These are phyloP conservation scores for Calocybe indica DNA, from an alignment of 768 basidiomycete genomes.

Conservation along the genomic window DNA sequence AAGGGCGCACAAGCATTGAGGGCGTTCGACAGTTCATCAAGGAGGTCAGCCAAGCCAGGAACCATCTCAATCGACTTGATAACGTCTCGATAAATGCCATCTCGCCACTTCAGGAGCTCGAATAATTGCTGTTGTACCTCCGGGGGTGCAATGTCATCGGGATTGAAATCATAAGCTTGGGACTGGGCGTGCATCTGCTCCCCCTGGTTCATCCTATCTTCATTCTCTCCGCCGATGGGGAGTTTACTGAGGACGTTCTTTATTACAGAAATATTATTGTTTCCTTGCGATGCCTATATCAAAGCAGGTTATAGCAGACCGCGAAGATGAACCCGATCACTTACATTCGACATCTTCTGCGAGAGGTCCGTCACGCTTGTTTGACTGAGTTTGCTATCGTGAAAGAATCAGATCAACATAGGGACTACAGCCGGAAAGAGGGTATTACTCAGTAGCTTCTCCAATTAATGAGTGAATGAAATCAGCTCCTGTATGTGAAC, in stretches of 20 bases:
- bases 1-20: constrained; percentile 54
- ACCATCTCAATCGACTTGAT: constrained; percentile 57
- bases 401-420: constrained; percentile 2
- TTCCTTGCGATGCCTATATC: constrained; percentile 25
- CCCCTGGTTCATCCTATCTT: constrained; percentile 46
- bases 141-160: constrained; percentile 55
- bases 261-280: constrained; percentile 30
- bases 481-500: constrained; percentile 35
- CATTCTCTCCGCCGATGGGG: constrained; percentile 33
- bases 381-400: constrained; percentile 46
- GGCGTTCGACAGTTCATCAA: constrained; percentile 59
- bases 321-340: not conserved
- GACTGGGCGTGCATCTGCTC: constrained; percentile 49
- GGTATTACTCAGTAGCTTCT: constrained; percentile 55
- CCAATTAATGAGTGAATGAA: constrained; percentile 63
- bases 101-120: constrained; percentile 58
- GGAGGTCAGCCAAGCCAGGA: constrained; percentile 49
- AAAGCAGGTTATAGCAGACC: not conserved
- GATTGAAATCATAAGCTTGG: constrained; percentile 59
- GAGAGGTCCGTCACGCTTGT: constrained; percentile 56
- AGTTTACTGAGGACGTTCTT: constrained; percentile 43
- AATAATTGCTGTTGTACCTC: constrained; percentile 55
- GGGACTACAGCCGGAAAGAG: not conserved
- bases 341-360: constrained; percentile 39
- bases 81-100: constrained; percentile 48